Conservation (phyloP, 208 protist species). For the Polymyxa betae region DNA sequence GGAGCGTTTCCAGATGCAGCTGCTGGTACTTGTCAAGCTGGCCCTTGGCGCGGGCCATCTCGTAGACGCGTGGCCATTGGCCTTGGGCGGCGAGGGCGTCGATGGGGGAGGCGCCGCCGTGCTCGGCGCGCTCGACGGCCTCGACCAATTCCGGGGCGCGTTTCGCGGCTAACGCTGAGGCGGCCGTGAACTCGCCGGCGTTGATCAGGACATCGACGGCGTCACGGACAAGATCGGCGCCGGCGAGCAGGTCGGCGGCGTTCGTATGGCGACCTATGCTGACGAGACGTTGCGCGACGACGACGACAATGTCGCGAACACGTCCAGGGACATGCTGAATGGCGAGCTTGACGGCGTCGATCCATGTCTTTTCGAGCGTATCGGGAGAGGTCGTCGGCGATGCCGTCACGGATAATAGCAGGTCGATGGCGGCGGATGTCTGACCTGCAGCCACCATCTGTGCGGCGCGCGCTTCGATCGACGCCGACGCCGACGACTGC, state of each 20-base stretch:
- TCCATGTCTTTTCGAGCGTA: conserved; percentile 80
- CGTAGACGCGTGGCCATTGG: conserved; percentile 62
- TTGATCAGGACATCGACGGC: conserved; percentile 91
- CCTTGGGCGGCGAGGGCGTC: conserved; percentile 25
- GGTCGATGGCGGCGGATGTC: conserved; percentile 88
- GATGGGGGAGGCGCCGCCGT: background rate
- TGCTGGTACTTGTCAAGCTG: conserved; percentile 70
- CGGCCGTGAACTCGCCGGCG: conserved; percentile 86
- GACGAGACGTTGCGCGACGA: conserved; percentile 61
- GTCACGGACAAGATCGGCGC: conserved; percentile 68
- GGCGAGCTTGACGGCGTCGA: conserved; percentile 88
- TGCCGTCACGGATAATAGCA: conserved; percentile 80
- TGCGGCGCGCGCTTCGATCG: conserved; percentile 74
- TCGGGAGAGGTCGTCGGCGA: conserved; percentile 70
- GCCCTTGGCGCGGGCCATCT: conserved; percentile 61
- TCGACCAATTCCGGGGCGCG: conserved; percentile 34
- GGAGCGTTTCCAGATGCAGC: conserved; percentile 64
- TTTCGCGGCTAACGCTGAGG: conserved; percentile 44
- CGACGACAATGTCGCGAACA: conserved; percentile 60
- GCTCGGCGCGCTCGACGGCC: conserved; percentile 43
- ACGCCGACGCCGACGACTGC: background rate
- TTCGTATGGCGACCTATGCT: conserved; percentile 61
- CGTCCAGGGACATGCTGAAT: conserved; percentile 84
- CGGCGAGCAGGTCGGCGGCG: conserved; percentile 66
- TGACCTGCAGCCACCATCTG: conserved; percentile 88